phyloP scores from a whole-genome alignment of 345 rosid genomes.

The Salix exigua region DNA sequence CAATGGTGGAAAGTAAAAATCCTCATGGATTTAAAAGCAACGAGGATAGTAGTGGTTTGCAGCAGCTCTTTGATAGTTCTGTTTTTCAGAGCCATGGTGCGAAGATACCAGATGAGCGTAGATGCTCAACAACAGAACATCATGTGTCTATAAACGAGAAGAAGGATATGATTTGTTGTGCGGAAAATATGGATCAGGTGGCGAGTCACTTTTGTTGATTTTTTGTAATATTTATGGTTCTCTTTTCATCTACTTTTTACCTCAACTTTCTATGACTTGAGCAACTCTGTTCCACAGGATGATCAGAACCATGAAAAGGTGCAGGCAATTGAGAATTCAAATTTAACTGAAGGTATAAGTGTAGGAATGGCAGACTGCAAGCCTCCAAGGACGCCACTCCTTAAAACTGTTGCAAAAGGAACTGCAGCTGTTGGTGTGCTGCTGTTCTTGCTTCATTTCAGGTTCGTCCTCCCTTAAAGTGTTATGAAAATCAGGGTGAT shows the following conservation, averaged over 20 bases:
- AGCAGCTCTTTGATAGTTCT: no score
- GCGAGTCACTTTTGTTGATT: neutral
- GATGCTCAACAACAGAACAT: neutral
- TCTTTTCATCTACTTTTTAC: neutral
- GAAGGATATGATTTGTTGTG: neutral
- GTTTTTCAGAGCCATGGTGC: neutral
- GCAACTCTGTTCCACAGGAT: neutral
- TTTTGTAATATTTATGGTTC: neutral
- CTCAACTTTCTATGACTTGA: neutral
- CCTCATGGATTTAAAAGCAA: no score
- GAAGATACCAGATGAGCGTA: neutral
- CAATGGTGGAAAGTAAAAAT: neutral
- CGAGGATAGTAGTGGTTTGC: no score
- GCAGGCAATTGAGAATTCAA: neutral
- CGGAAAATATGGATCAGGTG: neutral
- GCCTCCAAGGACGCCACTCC: constrained; percentile 14
- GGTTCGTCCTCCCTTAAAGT: constrained; percentile 14
- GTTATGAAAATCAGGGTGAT: no score
- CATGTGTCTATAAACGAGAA: neutral
- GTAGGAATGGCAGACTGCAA: neutral
- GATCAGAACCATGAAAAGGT: neutral
- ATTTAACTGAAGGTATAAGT: neutral
- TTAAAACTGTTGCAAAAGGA: constrained; percentile 25
- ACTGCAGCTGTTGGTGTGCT: constrained; percentile 21
- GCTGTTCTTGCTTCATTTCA: constrained; percentile 21